Conservation (phyloP, 2,329 filamentous ascomycete genomes). For the Claviceps cyperi region DNA sequence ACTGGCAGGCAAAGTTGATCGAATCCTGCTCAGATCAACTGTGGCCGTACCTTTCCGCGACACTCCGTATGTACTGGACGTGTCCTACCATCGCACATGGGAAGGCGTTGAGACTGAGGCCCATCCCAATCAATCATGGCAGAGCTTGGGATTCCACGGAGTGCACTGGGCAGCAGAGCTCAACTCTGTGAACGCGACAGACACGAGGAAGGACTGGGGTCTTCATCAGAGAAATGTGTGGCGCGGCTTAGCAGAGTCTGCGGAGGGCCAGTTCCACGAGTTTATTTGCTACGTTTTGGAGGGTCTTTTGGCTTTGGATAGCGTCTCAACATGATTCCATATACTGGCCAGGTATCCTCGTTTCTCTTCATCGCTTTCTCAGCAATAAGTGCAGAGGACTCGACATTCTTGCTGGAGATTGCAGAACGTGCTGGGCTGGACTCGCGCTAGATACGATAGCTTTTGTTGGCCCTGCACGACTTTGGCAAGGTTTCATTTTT, state of each 20-base stretch:
- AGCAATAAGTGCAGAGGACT: no score
- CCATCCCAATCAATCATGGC: slow-evolving; percentile 13
- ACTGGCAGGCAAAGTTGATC: slow-evolving; percentile 1
- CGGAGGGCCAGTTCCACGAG: slow-evolving; percentile 14
- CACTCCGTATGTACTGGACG: slow-evolving; percentile 20
- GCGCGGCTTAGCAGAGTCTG: slow-evolving; percentile 13
- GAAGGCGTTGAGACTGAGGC: slow-evolving; percentile 8
- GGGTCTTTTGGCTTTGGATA: slow-evolving; percentile 14
- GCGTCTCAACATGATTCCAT: not conserved
- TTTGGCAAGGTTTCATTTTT: not conserved
- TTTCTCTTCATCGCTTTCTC: no score
- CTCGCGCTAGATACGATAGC: not conserved
- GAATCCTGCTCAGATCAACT: slow-evolving; percentile 15
- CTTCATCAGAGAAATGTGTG: slow-evolving; percentile 17
- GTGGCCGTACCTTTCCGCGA: slow-evolving; percentile 15
- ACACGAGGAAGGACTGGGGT: slow-evolving; percentile 18
- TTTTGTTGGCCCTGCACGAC: not conserved
- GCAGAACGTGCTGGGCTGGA: not conserved
- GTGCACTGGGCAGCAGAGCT: slow-evolving; percentile 23
- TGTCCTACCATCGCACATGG: slow-evolving; percentile 17
- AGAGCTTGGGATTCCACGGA: slow-evolving; percentile 19
- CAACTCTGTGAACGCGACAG: slow-evolving; percentile 13
- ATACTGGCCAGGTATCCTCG: no score
- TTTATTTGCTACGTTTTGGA: slow-evolving; percentile 19
- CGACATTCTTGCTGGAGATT: not conserved